These are phyloP conservation scores for Thelephora ganbajun DNA, from an alignment of 768 basidiomycete genomes.

Conservation along the genomic window DNA sequence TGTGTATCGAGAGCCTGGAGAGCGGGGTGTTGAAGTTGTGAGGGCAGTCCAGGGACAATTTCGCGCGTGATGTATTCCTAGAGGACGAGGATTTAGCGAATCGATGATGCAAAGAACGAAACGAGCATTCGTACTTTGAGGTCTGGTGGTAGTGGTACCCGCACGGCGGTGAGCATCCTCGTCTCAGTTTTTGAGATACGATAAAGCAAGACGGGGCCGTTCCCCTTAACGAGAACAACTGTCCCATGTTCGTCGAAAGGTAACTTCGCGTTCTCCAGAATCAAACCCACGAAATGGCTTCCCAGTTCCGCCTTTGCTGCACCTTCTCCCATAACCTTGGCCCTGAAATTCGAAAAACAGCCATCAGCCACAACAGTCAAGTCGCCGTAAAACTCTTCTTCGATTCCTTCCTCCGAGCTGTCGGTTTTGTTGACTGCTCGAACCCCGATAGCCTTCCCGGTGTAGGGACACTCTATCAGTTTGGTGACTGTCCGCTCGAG, in stretches of 20 bases:
- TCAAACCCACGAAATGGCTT: conserved; percentile 74
- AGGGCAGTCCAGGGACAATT: conserved; percentile 73
- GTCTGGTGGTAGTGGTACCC: conserved; percentile 68
- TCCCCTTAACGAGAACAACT: conserved; percentile 64
- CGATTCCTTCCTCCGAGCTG: conserved; percentile 21
- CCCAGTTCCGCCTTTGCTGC: conserved; percentile 38
- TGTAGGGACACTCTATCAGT: conserved; percentile 44
- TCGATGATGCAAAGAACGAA: background rate
- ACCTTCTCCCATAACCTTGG: conserved; percentile 40
- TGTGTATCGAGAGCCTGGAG: conserved; percentile 59
- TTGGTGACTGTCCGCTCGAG: conserved; percentile 78
- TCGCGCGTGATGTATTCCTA: conserved; percentile 58
- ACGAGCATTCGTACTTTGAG: conserved; percentile 42
- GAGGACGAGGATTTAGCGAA: background rate
- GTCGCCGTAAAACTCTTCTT: conserved; percentile 50
- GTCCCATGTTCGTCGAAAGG: conserved; percentile 75
- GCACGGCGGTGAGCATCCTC: conserved; percentile 86
- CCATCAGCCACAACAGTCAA: conserved; percentile 88
- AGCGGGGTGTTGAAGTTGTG: conserved; percentile 51
- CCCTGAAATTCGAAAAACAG: conserved; percentile 88
- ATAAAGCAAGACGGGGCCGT: conserved; percentile 86
- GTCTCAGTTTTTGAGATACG: conserved; percentile 85
- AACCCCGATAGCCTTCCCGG: conserved; percentile 51
- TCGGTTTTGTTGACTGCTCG: conserved; percentile 34
- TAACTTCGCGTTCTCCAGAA: conserved; percentile 63